Conservation (phyloP, 2,329 filamentous ascomycete species). For the Beauveria caledonica region DNA sequence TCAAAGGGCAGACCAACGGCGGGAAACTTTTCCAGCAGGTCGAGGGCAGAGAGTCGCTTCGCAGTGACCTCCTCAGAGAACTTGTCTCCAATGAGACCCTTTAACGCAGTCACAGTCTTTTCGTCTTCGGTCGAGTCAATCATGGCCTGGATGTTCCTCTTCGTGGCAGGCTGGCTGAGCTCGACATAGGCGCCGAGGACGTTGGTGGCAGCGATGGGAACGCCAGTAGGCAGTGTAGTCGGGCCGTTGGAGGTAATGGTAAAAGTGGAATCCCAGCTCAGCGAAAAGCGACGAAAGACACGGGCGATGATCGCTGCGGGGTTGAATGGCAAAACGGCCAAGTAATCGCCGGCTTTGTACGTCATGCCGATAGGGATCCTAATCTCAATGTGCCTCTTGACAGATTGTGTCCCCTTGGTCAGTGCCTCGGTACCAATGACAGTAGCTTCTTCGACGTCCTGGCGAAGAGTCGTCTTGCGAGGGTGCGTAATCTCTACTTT, state of each 20-base stretch:
- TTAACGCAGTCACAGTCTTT: slow-evolving; percentile 34
- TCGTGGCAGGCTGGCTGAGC: slow-evolving; percentile 63
- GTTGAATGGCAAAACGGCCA: slow-evolving; percentile 66
- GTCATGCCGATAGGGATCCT: slow-evolving; percentile 56
- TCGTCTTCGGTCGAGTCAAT: slow-evolving; percentile 41
- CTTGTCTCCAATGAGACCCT: slow-evolving; percentile 35
- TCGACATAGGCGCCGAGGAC: slow-evolving; percentile 66
- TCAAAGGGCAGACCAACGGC: slow-evolving; percentile 53
- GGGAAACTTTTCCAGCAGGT: slow-evolving; percentile 59
- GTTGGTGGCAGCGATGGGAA: slow-evolving; percentile 51
- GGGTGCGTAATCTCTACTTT: slow-evolving; percentile 43
- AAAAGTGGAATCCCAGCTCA: slow-evolving; percentile 62
- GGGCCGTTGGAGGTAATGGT: slow-evolving; percentile 47
- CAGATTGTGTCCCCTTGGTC: slow-evolving; percentile 36
- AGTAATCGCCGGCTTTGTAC: slow-evolving; percentile 69
- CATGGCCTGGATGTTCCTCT: slow-evolving; percentile 41
- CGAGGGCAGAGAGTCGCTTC: slow-evolving; percentile 58
- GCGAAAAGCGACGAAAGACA: slow-evolving; percentile 55
- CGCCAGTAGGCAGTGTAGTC: slow-evolving; percentile 45
- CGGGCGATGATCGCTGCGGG: slow-evolving; percentile 51
- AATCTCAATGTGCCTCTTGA: slow-evolving; percentile 60
- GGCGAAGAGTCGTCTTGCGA: slow-evolving; percentile 49
- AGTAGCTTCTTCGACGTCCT: slow-evolving; percentile 53
- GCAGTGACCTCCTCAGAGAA: slow-evolving; percentile 41
- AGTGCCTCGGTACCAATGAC: slow-evolving; percentile 47